These are phyloP conservation scores for Backusella parvicylindrica DNA, from an alignment of 192 early-diverging fungal species.

Conservation along the genomic window DNA sequence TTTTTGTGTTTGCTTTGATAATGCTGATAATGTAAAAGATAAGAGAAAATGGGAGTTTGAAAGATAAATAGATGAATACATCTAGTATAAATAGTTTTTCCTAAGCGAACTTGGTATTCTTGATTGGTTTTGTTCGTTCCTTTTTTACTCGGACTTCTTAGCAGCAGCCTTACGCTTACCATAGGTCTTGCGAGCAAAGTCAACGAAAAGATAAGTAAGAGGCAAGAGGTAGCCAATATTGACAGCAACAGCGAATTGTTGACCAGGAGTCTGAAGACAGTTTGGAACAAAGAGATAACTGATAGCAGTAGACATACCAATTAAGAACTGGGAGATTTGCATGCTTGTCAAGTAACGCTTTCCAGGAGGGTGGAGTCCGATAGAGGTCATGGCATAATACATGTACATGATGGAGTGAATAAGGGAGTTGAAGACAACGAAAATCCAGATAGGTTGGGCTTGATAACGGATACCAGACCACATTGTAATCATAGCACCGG, in stretches of 20 bases:
- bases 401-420: constrained; percentile 87
- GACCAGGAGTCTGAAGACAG: constrained; percentile 48
- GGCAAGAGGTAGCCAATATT: constrained; percentile 70
- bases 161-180: constrained; percentile 31
- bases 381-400: constrained; percentile 75
- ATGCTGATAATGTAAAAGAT: neutral
- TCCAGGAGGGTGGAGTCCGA: constrained; percentile 73
- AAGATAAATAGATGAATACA: neutral
- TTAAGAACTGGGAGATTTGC: constrained; percentile 84
- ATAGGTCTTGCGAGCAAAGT: constrained; percentile 76
- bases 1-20: neutral
- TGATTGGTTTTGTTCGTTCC: constrained; percentile 2
- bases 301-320: constrained; percentile 63
- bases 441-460: constrained; percentile 78
- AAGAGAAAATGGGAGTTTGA: neutral
- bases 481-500: constrained; percentile 82
- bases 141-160: neutral
- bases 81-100: neutral
- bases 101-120: neutral
- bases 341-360: constrained; percentile 78
- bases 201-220: constrained; percentile 74
- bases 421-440: constrained; percentile 81
- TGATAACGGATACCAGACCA: constrained; percentile 66
- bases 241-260: constrained; percentile 57
- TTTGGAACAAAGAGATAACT: constrained; percentile 64